Evolutionary conservation across 140 eudicot species (phyloP), one percentile per base, ranked within the genome.

Genomic region (Senecio squalidus): DNA sequence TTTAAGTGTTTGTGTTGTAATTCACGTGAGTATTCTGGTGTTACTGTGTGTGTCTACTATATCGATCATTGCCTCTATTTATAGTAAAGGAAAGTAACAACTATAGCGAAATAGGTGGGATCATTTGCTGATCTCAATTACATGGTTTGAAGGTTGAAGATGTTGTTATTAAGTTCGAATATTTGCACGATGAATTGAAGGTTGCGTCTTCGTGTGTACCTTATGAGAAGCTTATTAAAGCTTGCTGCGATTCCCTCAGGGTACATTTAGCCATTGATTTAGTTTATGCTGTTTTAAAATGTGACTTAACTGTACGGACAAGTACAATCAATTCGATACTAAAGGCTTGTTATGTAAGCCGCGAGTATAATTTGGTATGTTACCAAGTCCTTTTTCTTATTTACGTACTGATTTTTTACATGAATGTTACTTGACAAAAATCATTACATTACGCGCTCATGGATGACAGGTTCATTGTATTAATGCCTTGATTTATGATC

Each of bases 341-440:
- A 61, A 62, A 64, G 20, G 73, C 95, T 55, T 93, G 95, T 64
- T 62, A 47, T 31, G 60, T 50, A 16, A 77, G 82, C 78, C 77
- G 79, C 47, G 99, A 93, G 30, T 93, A 76, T 66, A 77, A 78
- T 75, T 60, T 88, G 94, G 96, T 90, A 83, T 14, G 80, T 31
- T 28, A 43, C 64, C 22, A 22, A 30, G 55, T 18, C 60, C 60
- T 52, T 50, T 67, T 62, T 11, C 14, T 17, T 21, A 22, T 9
- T 33, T 11, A n/a, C n/a, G n/a, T n/a, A n/a, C n/a, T n/a, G n/a
- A n/a, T n/a, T n/a, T n/a, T n/a, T n/a, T n/a, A n/a, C n/a, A n/a
- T n/a, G n/a, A n/a, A n/a, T n/a, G n/a, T n/a, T n/a, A n/a, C n/a
- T n/a, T n/a, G n/a, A n/a, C n/a, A n/a, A n/a, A n/a, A n/a, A n/a